phyloP scores from a whole-genome alignment of 2,329 filamentous ascomycete genomes.

The Aspergillaceae sp. region DNA sequence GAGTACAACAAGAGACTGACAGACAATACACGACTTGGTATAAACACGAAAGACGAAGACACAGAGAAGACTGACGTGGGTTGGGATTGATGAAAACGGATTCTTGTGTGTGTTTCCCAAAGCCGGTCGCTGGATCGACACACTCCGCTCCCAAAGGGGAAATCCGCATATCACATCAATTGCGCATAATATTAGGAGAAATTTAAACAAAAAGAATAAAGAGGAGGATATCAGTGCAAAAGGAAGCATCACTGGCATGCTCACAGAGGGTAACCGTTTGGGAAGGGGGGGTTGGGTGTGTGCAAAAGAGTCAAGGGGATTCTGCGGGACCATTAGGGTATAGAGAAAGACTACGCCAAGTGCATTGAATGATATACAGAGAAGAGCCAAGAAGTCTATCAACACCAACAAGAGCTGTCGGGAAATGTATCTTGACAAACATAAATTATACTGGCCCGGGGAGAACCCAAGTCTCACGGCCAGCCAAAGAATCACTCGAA shows the following conservation, averaged over 20 bases:
- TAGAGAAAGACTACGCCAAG: background rate
- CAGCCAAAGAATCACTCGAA: background rate
- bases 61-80: background rate
- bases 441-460: background rate
- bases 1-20: too few species aligned
- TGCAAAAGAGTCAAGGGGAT: too few species aligned
- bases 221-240: background rate
- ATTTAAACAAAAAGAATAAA: background rate
- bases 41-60: too few species aligned
- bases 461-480: too few species aligned
- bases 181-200: background rate
- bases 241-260: background rate
- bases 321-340: too few species aligned
- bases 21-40: too few species aligned
- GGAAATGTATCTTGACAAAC: conserved; percentile 1
- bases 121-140: background rate
- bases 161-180: background rate
- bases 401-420: background rate
- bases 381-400: conserved; percentile 3
- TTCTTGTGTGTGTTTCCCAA: too few species aligned
- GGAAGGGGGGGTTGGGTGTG: too few species aligned
- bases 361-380: conserved; percentile 4
- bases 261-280: background rate
- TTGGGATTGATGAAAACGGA: too few species aligned
- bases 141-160: background rate